phyloP scores from a whole-genome alignment of 192 early-diverging fungal genomes.

The Endogone sp. region DNA sequence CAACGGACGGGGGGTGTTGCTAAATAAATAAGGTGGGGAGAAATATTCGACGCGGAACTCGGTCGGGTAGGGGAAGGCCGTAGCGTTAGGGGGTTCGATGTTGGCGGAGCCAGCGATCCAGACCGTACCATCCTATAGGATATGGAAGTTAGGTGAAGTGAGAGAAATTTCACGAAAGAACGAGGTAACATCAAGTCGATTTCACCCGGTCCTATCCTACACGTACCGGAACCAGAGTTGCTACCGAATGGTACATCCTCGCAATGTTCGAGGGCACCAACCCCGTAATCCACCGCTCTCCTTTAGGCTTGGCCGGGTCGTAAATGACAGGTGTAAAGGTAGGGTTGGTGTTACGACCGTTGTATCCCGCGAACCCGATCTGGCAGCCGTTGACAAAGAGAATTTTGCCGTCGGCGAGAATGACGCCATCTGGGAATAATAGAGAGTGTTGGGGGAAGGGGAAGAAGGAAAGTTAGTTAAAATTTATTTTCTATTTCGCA shows the following conservation, averaged over 20 bases:
- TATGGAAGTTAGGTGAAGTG: too few species aligned
- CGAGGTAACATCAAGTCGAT: too few species aligned
- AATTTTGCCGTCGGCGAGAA: conserved; percentile 46
- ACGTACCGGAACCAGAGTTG: conserved; percentile 29
- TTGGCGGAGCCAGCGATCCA: conserved; percentile 57
- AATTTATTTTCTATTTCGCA: too few species aligned
- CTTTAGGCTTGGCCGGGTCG: conserved; percentile 34
- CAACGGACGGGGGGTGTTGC: conserved; percentile 27
- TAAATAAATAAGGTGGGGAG: conserved; percentile 47
- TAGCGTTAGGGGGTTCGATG: conserved; percentile 31
- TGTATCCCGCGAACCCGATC: conserved; percentile 47
- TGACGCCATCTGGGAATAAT: conserved; percentile 29
- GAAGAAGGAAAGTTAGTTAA: too few species aligned
- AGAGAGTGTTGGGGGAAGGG: too few species aligned
- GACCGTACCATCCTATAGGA: conserved; percentile 44
- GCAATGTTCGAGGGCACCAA: conserved; percentile 49
- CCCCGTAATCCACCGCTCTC: conserved; percentile 36
- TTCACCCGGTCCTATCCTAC: background rate
- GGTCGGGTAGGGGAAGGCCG: conserved; percentile 37
- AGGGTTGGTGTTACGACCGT: conserved; percentile 36
- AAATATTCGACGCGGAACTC: conserved; percentile 52
- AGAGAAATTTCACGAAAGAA: too few species aligned
- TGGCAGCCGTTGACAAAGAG: conserved; percentile 53
- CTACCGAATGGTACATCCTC: conserved; percentile 62
- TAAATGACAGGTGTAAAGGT: conserved; percentile 50